These are phyloP conservation scores for Starmerella apicola DNA, from an alignment of 805 yeast species.

Conservation along the genomic window DNA sequence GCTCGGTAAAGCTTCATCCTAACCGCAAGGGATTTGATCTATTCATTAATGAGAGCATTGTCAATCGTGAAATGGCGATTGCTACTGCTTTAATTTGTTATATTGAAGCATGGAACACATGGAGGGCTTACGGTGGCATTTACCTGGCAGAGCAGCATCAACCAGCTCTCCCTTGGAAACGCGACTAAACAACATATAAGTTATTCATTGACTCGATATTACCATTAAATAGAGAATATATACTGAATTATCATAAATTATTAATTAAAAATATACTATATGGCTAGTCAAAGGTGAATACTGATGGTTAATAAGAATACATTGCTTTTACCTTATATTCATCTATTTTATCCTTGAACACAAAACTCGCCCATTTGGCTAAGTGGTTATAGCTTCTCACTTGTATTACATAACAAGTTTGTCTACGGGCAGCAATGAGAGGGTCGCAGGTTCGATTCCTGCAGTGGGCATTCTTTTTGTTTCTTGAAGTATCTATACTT, in stretches of 20 bases:
- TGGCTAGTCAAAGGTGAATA: too few species aligned
- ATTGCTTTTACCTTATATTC: background rate
- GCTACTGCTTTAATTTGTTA: conserved; percentile 48
- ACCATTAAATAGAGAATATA: background rate
- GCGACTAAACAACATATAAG: conserved; percentile 11
- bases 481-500: background rate
- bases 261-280: background rate
- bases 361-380: conserved; percentile 17
- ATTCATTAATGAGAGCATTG: conserved; percentile 40
- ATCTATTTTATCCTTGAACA: background rate
- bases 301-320: too few species aligned
- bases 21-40: conserved; percentile 48
- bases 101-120: conserved; percentile 59
- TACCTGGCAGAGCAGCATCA: conserved; percentile 34
- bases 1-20: conserved; percentile 41
- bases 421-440: conserved; percentile 9
- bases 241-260: background rate
- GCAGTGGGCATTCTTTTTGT: conserved; percentile 18
- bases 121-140: conserved; percentile 50
- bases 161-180: conserved; percentile 22
- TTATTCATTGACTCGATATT: background rate
- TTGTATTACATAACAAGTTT: conserved; percentile 7
- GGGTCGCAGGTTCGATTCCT: conserved; percentile 23
- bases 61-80: conserved; percentile 47
- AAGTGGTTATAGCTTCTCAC: conserved; percentile 22